Percentiles rank a stretch among this genome's conserved stretches.
Conservation (phyloP, 2,329 filamentous ascomycete species). For the Cryoendolithus antarcticus region DNA sequence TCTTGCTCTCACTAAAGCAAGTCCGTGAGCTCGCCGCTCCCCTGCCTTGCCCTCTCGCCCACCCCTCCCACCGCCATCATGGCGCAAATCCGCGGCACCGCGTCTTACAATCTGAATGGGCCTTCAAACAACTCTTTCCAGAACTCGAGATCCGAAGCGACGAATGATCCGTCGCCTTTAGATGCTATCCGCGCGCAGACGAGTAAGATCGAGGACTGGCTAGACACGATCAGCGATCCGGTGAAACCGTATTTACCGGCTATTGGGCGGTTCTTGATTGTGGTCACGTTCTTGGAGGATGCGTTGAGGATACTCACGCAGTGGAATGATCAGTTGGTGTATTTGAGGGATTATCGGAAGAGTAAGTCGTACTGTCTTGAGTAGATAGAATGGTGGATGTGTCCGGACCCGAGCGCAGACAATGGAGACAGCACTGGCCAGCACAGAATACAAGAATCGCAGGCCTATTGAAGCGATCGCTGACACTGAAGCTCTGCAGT, state of each 20-base stretch:
- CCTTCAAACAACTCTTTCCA: constrained; percentile 40
- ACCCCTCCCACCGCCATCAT: constrained; percentile 24
- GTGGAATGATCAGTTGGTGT: constrained; percentile 89
- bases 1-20: too few relatives aligned
- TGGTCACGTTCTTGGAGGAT: constrained; percentile 97
- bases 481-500: constrained; percentile 42
- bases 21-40: too few relatives aligned
- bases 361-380: constrained; percentile 48
- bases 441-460: too few relatives aligned
- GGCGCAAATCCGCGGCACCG: constrained; percentile 47
- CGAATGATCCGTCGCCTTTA: constrained; percentile 61
- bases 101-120: constrained; percentile 66
- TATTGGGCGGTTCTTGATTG: constrained; percentile 93
- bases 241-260: constrained; percentile 95
- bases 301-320: constrained; percentile 92
- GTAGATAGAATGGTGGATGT: too few relatives aligned
- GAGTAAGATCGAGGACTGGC: constrained; percentile 91
- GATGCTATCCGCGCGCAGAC: constrained; percentile 89
- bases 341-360: constrained; percentile 81
- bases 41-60: too few relatives aligned
- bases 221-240: constrained; percentile 80
- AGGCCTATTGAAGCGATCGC: neutral
- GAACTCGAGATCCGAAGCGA: constrained; percentile 42
- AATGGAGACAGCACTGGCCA: too few relatives aligned
- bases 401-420: too few relatives aligned